Conservation (phyloP, 768 basidiomycete species). For the Lentinula sp. region DNA sequence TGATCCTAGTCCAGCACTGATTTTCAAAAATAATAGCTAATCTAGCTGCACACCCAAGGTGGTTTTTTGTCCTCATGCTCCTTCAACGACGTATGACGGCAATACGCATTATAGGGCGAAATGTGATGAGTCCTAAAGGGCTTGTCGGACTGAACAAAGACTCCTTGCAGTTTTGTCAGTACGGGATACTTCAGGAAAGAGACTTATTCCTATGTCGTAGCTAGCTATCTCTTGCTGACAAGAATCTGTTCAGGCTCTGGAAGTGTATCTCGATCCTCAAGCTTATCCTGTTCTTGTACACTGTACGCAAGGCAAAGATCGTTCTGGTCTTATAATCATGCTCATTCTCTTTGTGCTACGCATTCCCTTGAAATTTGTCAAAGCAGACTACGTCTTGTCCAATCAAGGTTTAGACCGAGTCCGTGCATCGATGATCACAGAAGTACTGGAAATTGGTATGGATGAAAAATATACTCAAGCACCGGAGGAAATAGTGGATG, state of each 20-base stretch:
- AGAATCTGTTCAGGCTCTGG: slow-evolving; percentile 1
- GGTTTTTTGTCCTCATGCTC: slow-evolving; percentile 12
- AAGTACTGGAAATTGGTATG: slow-evolving; percentile 17
- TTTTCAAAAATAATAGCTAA: neutral
- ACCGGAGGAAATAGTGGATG: slow-evolving; percentile 10
- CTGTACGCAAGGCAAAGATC: slow-evolving; percentile 17
- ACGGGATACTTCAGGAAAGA: slow-evolving; percentile 9
- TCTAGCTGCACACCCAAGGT: neutral
- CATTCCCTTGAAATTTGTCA: slow-evolving; percentile 9
- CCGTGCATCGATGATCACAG: slow-evolving; percentile 12
- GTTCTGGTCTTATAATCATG: slow-evolving; percentile 14
- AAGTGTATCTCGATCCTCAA: slow-evolving; percentile 10
- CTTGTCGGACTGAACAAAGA: slow-evolving; percentile 13
- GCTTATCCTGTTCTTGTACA: slow-evolving; percentile 12
- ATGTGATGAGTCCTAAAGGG: slow-evolving; percentile 13
- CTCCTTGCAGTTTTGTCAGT: slow-evolving; percentile 13
- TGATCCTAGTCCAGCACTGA: neutral
- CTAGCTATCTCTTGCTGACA: neutral
- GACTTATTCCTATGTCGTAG: neutral
- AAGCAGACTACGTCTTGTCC: slow-evolving; percentile 13
- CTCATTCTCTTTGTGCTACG: slow-evolving; percentile 11
- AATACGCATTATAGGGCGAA: slow-evolving; percentile 14
- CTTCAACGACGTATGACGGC: slow-evolving; percentile 11
- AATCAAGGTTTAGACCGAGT: slow-evolving; percentile 13
- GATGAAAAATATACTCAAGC: slow-evolving; percentile 11